Evolutionary conservation across 2,329 filamentous ascomycete species (phyloP), one percentile per base, ranked within the genome.

Genomic region (Pleurostoma richardsiae): DNA sequence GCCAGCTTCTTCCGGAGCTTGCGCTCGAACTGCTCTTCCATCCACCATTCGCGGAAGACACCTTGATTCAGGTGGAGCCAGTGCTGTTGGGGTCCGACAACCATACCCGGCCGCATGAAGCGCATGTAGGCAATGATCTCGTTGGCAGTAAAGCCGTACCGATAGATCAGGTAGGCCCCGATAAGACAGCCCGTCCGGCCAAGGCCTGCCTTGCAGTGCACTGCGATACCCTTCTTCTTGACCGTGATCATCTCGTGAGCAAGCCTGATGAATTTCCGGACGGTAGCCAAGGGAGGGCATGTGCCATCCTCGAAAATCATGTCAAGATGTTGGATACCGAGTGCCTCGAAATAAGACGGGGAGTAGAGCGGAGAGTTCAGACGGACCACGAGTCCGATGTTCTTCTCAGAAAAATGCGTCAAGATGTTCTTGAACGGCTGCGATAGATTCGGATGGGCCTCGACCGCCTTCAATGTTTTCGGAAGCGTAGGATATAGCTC

Each of bases 241-340:
- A 91, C 78, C 1, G 85, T 91, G 61, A 99, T 99, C 69, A 87
- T 96, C 63, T 95, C 88, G 62, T 97, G 94, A 1, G 94, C 91
- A 49, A 99, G 77, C 56, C 89, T 89, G 66, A 99, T 92, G 65
- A 99, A 99, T 63, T 91, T 91, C 56, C 89, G 84, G 29, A 99
- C 94, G n/a, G 91, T 85, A 19, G 82, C 82, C 44, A 99, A 74
- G 2, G 90, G 84, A 27, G 94, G 94, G 65, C 94, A 99, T 4
- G 94, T 99, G 54, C 94, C 94, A 59, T 99, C 94, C 60, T 97
- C 94, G 62, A 99, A 99, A 60, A 99, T 97, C 94, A 99, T 99
- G 70, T 99, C 94, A 39, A 97, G 76, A 64, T 99, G 94, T 59
- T 90, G 85, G 61, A 99, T 97, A 30, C 92, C 92, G 44, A 99